Conservation (phyloP, 2,329 filamentous ascomycete genomes). For the Chalaropsis thielavioides region DNA sequence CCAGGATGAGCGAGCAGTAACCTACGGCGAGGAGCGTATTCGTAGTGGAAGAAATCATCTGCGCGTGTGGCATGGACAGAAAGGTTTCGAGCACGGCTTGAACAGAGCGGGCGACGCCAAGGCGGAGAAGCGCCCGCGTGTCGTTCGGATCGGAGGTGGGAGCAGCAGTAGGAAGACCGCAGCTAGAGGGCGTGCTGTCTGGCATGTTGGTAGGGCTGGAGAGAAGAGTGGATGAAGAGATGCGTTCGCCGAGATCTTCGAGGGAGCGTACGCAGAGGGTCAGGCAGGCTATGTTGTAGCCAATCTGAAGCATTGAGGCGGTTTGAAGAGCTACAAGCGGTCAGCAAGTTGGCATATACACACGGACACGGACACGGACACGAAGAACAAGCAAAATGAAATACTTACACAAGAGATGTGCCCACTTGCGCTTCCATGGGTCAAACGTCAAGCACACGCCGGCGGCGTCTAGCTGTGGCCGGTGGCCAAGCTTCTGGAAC, state of each 20-base stretch:
- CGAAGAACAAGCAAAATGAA: neutral
- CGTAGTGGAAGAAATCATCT: slow-evolving; percentile 16
- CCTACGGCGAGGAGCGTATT: slow-evolving; percentile 15
- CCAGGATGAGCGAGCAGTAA: slow-evolving; percentile 16
- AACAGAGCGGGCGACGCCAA: slow-evolving; percentile 13
- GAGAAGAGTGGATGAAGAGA: slow-evolving; percentile 14
- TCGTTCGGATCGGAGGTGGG: slow-evolving; percentile 8
- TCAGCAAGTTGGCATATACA: neutral
- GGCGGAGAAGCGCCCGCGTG: slow-evolving; percentile 8
- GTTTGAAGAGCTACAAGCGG: slow-evolving; percentile 11
- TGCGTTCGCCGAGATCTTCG: slow-evolving; percentile 15
- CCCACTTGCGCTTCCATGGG: slow-evolving; percentile 16
- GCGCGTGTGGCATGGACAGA: slow-evolving; percentile 15
- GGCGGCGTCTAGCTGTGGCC: slow-evolving; percentile 23
- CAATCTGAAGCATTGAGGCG: slow-evolving; percentile 17
- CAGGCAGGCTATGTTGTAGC: slow-evolving; percentile 16
- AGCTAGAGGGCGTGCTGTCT: slow-evolving; percentile 12
- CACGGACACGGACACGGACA: neutral
- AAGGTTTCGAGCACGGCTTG: slow-evolving; percentile 15
- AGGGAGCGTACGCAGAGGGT: slow-evolving; percentile 16
- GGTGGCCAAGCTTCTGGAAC: slow-evolving; percentile 25
- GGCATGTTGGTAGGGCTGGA: neutral
- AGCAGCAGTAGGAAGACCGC: neutral
- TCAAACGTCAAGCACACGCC: slow-evolving; percentile 19
- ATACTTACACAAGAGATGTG: slow-evolving; percentile 15